Base-by-base conservation (phyloP, 257 asterid species). In the Solanum sitiens region DNA sequence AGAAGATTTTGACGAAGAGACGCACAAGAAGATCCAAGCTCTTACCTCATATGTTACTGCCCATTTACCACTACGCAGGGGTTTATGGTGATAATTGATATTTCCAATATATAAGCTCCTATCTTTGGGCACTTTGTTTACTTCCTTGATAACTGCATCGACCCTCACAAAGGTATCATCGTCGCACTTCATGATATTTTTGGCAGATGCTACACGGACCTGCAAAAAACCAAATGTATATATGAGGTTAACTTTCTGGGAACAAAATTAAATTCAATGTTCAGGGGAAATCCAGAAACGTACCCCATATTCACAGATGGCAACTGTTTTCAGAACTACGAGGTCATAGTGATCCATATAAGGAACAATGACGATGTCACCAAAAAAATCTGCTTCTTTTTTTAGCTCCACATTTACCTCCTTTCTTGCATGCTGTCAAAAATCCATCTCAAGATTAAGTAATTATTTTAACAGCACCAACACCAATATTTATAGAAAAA, bases 241-340 rank as follows among this genome's bases (percentile, higher is more conserved):
- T 0, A 47, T 18, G 85, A 30, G 85, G 63, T 77, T 44, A 87
- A 63, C 79, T 37, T 50, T 32, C 23, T n/a, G 35, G 39, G 83
- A 45, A 74, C 30, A 27, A 20, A 73, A 89, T 35, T 50, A 87
- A 59, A 65, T 68, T 56, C 39, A 85, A 86, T 0, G 39, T 86
- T 8, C 88, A 44, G 86, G 35, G 80, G 86, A 25, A 76, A 50
- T 82, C 82, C 83, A 30, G 84, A 86, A 65, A 75, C 84, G 89
- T 91, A 97, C 99, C 94, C 98, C 99, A 83, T 93, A 97, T 79
- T 97, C 99, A 75, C 97, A 95, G 73, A 97, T 95, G 89, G 99
- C 98, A 84, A 95, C 94, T 8, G 99, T 97, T 93, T 97, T 97
- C 87, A 97, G 90, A 56, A 97, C 99, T 85, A 97, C 98, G 45